These are phyloP conservation scores for Nitzschia sp. DNA, from an alignment of 108 stramenopile genomes.

Conservation along the genomic window DNA sequence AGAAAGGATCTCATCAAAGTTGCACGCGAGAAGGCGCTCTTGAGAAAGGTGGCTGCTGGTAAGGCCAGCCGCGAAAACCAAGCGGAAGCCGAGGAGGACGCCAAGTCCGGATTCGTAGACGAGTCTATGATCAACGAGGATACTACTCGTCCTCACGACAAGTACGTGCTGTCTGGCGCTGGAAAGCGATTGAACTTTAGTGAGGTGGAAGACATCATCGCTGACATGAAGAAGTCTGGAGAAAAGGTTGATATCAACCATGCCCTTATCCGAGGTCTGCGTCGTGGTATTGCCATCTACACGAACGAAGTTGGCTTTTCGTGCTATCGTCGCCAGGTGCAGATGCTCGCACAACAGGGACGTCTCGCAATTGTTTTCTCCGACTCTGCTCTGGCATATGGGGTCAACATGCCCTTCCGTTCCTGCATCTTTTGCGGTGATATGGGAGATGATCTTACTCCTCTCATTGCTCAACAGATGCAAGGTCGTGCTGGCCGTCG, in stretches of 20 bases:
- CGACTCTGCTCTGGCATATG: conserved; percentile 98
- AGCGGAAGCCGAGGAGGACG: conserved; percentile 91
- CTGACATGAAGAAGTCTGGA: conserved; percentile 93
- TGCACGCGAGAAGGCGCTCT: conserved; percentile 84
- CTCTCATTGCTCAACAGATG: conserved; percentile 99
- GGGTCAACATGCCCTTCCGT: conserved; percentile 99
- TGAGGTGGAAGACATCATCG: conserved; percentile 94
- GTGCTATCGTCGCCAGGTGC: conserved; percentile 96
- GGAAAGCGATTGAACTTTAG: conserved; percentile 89
- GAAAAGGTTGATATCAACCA: conserved; percentile 91
- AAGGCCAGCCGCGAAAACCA: conserved; percentile 87
- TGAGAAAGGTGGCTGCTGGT: conserved; percentile 90
- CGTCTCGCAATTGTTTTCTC: conserved; percentile 98
- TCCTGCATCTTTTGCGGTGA: conserved; percentile 98
- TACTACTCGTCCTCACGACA: conserved; percentile 95
- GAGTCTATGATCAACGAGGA: conserved; percentile 89
- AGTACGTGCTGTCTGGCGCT: conserved; percentile 91
- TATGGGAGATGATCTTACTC: conserved; percentile 90
- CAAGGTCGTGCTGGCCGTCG: conserved; percentile 98
- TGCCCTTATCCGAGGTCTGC: conserved; percentile 95
- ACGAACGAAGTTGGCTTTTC: conserved; percentile 98
- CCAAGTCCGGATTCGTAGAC: conserved; percentile 88
- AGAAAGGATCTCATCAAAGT: conserved; percentile 89
- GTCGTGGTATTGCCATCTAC: conserved; percentile 98
- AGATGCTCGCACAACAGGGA: conserved; percentile 97